Percentiles rank a stretch among this genome's conserved stretches.
These are phyloP conservation scores for Hamiltosporidium tvaerminnensis DNA, from an alignment of 371 early-diverging fungal species.

Conservation along the genomic window DNA sequence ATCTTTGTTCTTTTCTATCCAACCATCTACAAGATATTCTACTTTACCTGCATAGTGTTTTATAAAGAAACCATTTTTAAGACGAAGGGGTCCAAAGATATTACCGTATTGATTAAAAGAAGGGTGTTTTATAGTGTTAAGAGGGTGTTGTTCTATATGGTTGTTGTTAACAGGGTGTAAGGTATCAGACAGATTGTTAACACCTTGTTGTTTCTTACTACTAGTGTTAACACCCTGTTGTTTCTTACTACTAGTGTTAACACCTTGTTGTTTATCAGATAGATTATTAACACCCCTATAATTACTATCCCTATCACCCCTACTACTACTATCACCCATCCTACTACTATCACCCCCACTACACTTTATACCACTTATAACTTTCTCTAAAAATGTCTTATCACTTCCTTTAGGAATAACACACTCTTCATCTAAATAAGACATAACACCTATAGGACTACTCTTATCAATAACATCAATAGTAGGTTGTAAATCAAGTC, in stretches of 20 bases:
- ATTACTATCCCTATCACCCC: no score
- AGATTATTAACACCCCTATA: no score
- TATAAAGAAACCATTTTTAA: conserved; percentile 74
- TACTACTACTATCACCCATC: no score
- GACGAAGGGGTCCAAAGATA: conserved; percentile 69
- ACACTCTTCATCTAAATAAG: conserved; percentile 95
- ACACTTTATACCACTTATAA: neutral
- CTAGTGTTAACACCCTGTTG: no score
- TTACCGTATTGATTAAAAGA: conserved; percentile 52
- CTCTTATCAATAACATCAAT: conserved; percentile 88
- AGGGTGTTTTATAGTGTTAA: neutral
- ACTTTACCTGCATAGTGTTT: conserved; percentile 94
- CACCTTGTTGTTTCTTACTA: no score
- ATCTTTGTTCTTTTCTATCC: conserved; percentile 97
- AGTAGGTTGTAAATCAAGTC: conserved; percentile 90
- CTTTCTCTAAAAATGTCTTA: conserved; percentile 62
- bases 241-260: no score
- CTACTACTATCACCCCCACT: no score
- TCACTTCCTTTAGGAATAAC: conserved; percentile 90
- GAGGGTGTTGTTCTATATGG: neutral
- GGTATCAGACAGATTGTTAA: neutral
- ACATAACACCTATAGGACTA: conserved; percentile 84
- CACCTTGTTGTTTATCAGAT: no score
- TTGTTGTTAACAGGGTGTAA: neutral
- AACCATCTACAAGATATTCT: conserved; percentile 75